Conservation (phyloP, 2,329 filamentous ascomycete genomes). For the Pseudocercospora eumusae region DNA sequence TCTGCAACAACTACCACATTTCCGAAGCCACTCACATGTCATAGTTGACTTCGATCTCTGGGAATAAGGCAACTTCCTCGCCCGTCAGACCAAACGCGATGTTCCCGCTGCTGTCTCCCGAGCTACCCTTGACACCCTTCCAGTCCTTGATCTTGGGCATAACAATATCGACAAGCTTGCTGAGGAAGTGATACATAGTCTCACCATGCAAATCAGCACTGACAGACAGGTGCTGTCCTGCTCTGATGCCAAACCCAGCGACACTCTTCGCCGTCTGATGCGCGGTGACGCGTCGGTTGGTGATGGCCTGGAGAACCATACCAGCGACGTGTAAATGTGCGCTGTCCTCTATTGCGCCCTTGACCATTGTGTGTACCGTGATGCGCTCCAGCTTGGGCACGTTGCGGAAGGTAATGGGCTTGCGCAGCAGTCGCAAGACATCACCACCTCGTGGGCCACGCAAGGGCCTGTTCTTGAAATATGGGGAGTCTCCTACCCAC, state of each 20-base stretch:
- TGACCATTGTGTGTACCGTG: slow-evolving; percentile 75
- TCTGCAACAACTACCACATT: background rate
- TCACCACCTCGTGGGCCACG: slow-evolving; percentile 81
- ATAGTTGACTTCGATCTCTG: slow-evolving; percentile 92
- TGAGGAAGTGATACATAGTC: slow-evolving; percentile 84
- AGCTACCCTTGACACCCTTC: slow-evolving; percentile 72
- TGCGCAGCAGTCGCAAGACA: slow-evolving; percentile 67
- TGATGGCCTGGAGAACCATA: slow-evolving; percentile 82
- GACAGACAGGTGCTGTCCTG: slow-evolving; percentile 70
- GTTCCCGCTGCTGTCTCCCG: slow-evolving; percentile 87
- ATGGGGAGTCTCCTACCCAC: slow-evolving; percentile 90
- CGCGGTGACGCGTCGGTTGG: slow-evolving; percentile 69
- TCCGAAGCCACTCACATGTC: slow-evolving; percentile 66
- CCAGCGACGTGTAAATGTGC: slow-evolving; percentile 78
- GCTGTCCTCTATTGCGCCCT: slow-evolving; percentile 67
- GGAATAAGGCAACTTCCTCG: slow-evolving; percentile 79
- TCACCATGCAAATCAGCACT: slow-evolving; percentile 78
- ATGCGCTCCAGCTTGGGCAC: slow-evolving; percentile 79
- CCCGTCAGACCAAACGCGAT: slow-evolving; percentile 76
- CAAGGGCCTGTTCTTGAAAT: slow-evolving; percentile 86
- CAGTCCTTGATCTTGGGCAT: slow-evolving; percentile 96
- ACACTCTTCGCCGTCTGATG: slow-evolving; percentile 72
- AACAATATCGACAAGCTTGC: slow-evolving; percentile 86
- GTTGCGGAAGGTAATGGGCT: slow-evolving; percentile 73
- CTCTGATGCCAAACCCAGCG: slow-evolving; percentile 70